Percentiles rank a stretch among this genome's conserved stretches.
These are phyloP conservation scores for Teratosphaeriaceae sp. DNA, from an alignment of 2,329 filamentous ascomycete genomes.

Conservation along the genomic window DNA sequence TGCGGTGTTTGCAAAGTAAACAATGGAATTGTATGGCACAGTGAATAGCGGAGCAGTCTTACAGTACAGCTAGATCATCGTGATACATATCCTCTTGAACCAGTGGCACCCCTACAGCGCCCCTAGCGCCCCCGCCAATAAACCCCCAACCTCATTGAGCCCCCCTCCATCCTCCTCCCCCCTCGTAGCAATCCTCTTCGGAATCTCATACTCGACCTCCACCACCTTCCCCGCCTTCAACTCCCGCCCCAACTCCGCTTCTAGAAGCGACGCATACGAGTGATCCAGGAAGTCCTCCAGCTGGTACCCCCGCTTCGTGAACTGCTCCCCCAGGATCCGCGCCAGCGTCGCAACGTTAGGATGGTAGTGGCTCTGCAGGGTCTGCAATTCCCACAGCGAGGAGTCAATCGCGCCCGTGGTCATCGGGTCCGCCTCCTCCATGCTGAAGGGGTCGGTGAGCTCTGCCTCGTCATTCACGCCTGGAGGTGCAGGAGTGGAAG, in stretches of 20 bases:
- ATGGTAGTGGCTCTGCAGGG: constrained; percentile 87
- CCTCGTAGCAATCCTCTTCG: constrained; percentile 65
- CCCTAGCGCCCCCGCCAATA: not conserved
- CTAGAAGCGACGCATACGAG: constrained; percentile 80
- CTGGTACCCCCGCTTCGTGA: constrained; percentile 91
- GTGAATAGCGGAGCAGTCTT: no score
- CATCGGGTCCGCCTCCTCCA: constrained; percentile 73
- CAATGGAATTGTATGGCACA: no score
- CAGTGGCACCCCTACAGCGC: not conserved
- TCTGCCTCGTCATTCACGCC: no score
- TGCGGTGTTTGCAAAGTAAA: no score
- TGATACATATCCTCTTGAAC: not conserved
- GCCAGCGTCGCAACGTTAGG: constrained; percentile 92
- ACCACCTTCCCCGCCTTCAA: constrained; percentile 82
- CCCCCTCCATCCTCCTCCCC: not conserved
- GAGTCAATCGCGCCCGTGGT: constrained; percentile 83
- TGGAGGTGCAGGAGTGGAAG: constrained; percentile 5
- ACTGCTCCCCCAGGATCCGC: constrained; percentile 92
- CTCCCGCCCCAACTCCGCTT: constrained; percentile 74
- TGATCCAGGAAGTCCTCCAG: constrained; percentile 97
- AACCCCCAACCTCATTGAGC: not conserved
- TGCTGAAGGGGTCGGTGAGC: constrained; percentile 65
- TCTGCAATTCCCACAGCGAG: constrained; percentile 90
- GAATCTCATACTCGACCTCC: constrained; percentile 91
- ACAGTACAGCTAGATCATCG: no score